A percentile compares a stretch with the other conserved stretches of the same genome.
Conservation (phyloP, 1,284 basidiomycete species). For the Sporisorium reilianum region DNA sequence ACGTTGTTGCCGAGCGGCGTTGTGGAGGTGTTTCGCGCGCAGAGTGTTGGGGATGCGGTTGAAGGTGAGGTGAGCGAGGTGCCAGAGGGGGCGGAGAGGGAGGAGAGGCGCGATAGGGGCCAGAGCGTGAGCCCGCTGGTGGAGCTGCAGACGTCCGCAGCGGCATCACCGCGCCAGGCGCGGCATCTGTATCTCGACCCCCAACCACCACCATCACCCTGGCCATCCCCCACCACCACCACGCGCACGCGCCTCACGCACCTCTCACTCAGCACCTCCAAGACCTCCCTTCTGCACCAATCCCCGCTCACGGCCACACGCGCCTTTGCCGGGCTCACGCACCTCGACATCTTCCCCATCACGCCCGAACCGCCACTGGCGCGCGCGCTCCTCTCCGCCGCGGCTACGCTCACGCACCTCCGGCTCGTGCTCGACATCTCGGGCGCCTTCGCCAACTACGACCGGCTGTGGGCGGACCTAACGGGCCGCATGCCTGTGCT, state of each 20-base stretch:
- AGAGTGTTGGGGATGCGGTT: background rate
- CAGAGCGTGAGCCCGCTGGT: background rate
- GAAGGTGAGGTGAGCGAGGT: background rate
- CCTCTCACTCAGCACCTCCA: slow-evolving; percentile 34
- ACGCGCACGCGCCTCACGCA: slow-evolving; percentile 16
- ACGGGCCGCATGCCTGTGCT: slow-evolving; percentile 13
- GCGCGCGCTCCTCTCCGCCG: slow-evolving; percentile 7
- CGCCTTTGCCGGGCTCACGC: slow-evolving; percentile 22
- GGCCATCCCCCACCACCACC: slow-evolving; percentile 3
- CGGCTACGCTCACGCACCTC: slow-evolving; percentile 22
- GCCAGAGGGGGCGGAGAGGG: background rate
- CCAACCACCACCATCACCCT: background rate
- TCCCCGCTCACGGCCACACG: slow-evolving; percentile 8
- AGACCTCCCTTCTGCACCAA: slow-evolving; percentile 41
- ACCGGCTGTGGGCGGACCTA: slow-evolving; percentile 31
- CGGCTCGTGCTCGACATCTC: slow-evolving; percentile 35
- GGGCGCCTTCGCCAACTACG: slow-evolving; percentile 36
- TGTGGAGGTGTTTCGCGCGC: slow-evolving; percentile 14
- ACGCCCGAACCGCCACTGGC: slow-evolving; percentile 38
- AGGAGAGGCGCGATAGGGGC: slow-evolving; percentile 7
- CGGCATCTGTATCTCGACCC: slow-evolving; percentile 27
- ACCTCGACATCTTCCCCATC: slow-evolving; percentile 44
- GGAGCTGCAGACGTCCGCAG: slow-evolving; percentile 8
- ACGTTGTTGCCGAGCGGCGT: slow-evolving; percentile 31
- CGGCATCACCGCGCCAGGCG: background rate